phyloP scores from a whole-genome alignment of 805 yeast species.

The Komagataella mondaviorum region DNA sequence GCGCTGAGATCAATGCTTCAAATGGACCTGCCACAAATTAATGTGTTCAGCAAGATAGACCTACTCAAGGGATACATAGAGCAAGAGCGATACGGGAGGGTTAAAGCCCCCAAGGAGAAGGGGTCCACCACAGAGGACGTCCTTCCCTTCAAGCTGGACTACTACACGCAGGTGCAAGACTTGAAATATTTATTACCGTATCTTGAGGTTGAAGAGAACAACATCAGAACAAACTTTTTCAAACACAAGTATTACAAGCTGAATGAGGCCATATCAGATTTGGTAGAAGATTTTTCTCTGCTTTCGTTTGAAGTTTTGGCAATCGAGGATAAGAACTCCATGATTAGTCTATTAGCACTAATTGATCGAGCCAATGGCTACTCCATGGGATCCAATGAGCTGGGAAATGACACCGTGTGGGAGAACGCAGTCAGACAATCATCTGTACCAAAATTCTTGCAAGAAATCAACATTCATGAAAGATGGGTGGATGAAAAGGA shows the following conservation, averaged over 20 bases:
- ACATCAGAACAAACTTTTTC: conserved; percentile 38
- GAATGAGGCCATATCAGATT: conserved; percentile 66
- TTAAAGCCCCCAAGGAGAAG: neutral
- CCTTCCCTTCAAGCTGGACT: conserved; percentile 71
- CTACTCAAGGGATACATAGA: conserved; percentile 40
- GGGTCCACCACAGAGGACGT: conserved; percentile 11
- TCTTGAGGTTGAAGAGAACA: conserved; percentile 60
- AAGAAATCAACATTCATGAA: conserved; percentile 71
- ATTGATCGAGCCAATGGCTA: conserved; percentile 93
- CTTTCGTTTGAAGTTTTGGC: conserved; percentile 83
- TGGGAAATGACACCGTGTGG: conserved; percentile 97
- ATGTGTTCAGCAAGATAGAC: conserved; percentile 88
- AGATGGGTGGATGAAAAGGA: conserved; percentile 88
- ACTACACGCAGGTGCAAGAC: conserved; percentile 88
- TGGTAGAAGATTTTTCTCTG: conserved; percentile 76
- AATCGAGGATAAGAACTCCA: conserved; percentile 82
- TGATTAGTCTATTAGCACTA: conserved; percentile 67
- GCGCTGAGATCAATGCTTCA: conserved; percentile 89
- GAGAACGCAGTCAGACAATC: conserved; percentile 81
- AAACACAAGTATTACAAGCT: conserved; percentile 34
- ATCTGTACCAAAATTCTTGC: conserved; percentile 34
- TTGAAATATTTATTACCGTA: conserved; percentile 52
- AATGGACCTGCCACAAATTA: conserved; percentile 83
- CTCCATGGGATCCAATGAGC: conserved; percentile 80
- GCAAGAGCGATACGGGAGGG: conserved; percentile 11